Conservation (phyloP, 2,329 filamentous ascomycete species). For the Stemphylium lycopersici region DNA sequence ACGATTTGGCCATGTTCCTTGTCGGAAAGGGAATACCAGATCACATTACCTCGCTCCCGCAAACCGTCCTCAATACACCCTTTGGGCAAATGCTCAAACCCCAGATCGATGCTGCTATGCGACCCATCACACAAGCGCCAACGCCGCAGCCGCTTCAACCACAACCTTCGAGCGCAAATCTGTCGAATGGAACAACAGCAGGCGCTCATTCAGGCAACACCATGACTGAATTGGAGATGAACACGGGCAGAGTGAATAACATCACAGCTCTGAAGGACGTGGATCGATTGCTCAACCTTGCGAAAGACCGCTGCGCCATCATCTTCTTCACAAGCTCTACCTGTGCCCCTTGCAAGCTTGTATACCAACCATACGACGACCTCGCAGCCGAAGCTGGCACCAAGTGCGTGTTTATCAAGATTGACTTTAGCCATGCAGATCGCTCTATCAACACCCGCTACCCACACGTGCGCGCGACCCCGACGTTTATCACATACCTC, state of each 20-base stretch:
- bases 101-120: slow-evolving; percentile 70
- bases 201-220: slow-evolving; percentile 9
- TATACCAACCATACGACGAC: slow-evolving; percentile 82
- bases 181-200: slow-evolving; percentile 8
- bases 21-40: slow-evolving; percentile 86
- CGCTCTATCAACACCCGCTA: slow-evolving; percentile 68
- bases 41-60: slow-evolving; percentile 83
- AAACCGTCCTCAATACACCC: slow-evolving; percentile 82
- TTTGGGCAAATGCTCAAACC: slow-evolving; percentile 88
- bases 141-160: slow-evolving; percentile 44
- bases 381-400: slow-evolving; percentile 74
- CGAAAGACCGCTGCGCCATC: slow-evolving; percentile 72
- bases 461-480: slow-evolving; percentile 71
- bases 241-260: slow-evolving; percentile 62
- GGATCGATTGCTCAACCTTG: slow-evolving; percentile 64
- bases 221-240: slow-evolving; percentile 24
- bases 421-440: slow-evolving; percentile 74
- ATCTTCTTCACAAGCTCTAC: slow-evolving; percentile 93
- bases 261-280: slow-evolving; percentile 66
- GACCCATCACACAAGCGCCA: slow-evolving; percentile 66
- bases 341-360: slow-evolving; percentile 80
- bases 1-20: slow-evolving; percentile 88
- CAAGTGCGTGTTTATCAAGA: slow-evolving; percentile 77
- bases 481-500: slow-evolving; percentile 87
- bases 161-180: slow-evolving; percentile 9